Base-by-base conservation (phyloP, 179 eudicot genomes). In the Beta lomatogona region DNA sequence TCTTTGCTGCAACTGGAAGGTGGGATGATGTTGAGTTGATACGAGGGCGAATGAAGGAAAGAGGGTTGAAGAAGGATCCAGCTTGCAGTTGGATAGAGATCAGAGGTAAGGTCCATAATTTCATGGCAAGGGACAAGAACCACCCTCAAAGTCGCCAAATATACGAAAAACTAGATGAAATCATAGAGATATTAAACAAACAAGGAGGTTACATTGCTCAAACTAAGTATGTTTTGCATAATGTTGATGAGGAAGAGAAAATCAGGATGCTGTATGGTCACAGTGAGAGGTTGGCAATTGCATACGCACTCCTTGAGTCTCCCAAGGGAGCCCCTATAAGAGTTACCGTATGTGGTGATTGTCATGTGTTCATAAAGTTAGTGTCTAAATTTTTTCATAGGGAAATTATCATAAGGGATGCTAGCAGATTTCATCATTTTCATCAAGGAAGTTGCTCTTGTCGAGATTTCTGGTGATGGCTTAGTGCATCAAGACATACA, bases 21-120 rank as follows among this genome's bases (percentile, higher is more conserved):
- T 94, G 97, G 99, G 92, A 91, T 19, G 94, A 91, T 71, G 92
- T 89, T 59, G 92, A 83, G 70, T 84, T 82, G 83, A 87, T 92
- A 75, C 89, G 99, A 74, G 82, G 52, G 73, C 84, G 64, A 82
- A 96, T 96, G 98, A 91, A 90, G 83, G 84, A 55, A 73, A 86
- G 85, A 81, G 93, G 92, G 19, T 79, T 96, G 79, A 93, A 88
- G 89, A 96, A 96, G 88, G 92, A 89, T 66, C 99, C 99, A 6
- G 99, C 89, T 3, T 92, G 99, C 82, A 92, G 98, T 83, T 96
- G 98, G 99, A 91, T 96, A 52, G 97, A 94, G 85, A 82, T 94
- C 14, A 88, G 86, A 28, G 87, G 89, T 78, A 85, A 83, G 71
- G 88, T 92, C 50, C 98, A 94, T 85, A 87, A 86, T 3, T 96